Base-by-base conservation (phyloP, 2,329 filamentous ascomycete species). In the Clonostachys byssicola region DNA sequence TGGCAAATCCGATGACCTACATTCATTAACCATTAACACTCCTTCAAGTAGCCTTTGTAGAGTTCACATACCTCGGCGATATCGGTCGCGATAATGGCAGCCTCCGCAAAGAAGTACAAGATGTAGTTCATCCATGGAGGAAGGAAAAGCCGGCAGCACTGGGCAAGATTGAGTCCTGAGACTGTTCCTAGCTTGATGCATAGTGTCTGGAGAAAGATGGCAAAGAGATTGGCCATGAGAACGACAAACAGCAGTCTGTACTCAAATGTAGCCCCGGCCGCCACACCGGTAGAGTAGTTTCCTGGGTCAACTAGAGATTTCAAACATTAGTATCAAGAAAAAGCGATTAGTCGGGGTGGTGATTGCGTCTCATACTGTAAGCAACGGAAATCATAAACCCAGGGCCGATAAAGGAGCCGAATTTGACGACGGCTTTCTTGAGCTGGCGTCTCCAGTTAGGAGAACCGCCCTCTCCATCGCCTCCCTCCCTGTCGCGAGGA, bases 261-360 rank as follows among this genome's bases (percentile, higher is more conserved):
- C 47, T 74, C 75, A 61, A 83, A 87, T 1, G 76, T 73, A 5
- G 85, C 81, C 46, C 85, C 85, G 42, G 85, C 85, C 8, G 82
- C 78, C 43, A 88, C 80, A 60, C 85, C 85, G 17, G 85, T 88
- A 2, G 85, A 75, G 59, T 88, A 89, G 62, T 89, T 88, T 49
- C 82, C 82, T 44, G 74, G 78, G 51, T 81, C 78, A 53, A 81
- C 73, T 77, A 46, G 9, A 30, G 23, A 30, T 3, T 8, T 30
- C 23, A 6, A 30, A 9, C 23, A 30, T 30, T 30, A 30, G 23
- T 9, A 30, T 30, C 9, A 30, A 10, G 8, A 30, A n/a, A n/a
- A n/a, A n/a, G n/a, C n/a, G n/a, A n/a, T n/a, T n/a, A n/a, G n/a
- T n/a, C n/a, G n/a, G n/a, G n/a, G n/a, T n/a, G n/a, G n/a, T n/a